A percentile compares a stretch with the other conserved stretches of the same genome.
Conservation (phyloP, 176 grass and related monocot genomes). For the Microstegium vimineum region DNA sequence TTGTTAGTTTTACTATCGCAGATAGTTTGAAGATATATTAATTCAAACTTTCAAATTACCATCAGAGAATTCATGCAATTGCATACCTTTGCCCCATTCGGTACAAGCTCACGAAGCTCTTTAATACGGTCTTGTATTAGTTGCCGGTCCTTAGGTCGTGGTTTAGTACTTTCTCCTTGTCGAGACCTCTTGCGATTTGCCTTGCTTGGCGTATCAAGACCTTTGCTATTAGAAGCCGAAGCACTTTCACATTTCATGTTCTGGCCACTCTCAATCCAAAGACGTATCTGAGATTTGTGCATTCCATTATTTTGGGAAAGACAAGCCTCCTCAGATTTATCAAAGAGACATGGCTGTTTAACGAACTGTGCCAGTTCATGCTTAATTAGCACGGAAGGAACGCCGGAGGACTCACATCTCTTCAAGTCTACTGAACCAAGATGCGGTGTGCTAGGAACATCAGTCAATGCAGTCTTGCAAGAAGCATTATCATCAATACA, state of each 20-base stretch:
- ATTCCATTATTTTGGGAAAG: conserved; percentile 52
- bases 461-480: conserved; percentile 55
- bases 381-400: conserved; percentile 40
- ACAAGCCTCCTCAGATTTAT: conserved; percentile 35
- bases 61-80: conserved; percentile 26
- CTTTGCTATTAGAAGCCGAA: conserved; percentile 73
- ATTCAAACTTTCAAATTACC: conserved; percentile 12
- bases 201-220: conserved; percentile 50
- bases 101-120: conserved; percentile 77
- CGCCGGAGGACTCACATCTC: conserved; percentile 24
- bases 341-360: conserved; percentile 47
- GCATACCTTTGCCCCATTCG: conserved; percentile 73
- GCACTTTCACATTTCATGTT: conserved; percentile 58
- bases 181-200: conserved; percentile 63
- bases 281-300: conserved; percentile 70
- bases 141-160: conserved; percentile 77
- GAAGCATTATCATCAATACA: conserved; percentile 50
- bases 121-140: conserved; percentile 82
- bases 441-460: conserved; percentile 42
- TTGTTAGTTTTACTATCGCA: not conserved
- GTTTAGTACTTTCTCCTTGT: conserved; percentile 56
- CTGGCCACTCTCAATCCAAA: conserved; percentile 59
- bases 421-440: conserved; percentile 34
- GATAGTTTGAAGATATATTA: not conserved
- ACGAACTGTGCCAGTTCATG: conserved; percentile 38